Base-by-base conservation (phyloP, 352 stramenopile species). In the Thalassiosira hispida region DNA sequence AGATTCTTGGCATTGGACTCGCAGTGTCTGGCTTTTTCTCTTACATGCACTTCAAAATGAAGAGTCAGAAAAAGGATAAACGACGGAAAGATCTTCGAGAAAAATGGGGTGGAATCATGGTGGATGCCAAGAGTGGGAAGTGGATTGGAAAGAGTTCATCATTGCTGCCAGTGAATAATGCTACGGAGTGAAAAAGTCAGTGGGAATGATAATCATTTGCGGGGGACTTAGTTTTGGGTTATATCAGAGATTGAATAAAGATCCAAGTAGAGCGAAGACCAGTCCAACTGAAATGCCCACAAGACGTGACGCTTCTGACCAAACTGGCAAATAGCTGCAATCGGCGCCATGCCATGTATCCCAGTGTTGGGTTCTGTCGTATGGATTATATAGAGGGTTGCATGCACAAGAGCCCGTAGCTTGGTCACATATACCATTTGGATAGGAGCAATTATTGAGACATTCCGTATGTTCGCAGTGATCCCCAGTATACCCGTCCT, bases 401-500 rank as follows among this genome's bases (percentile, higher is more conserved):
- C 96, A 99, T 62, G 85, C 94, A 90, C 97, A 99, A 38, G 79
- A 87, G 2, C 97, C 93, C 6, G 81, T 94, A 0, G 79, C 90
- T 66, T 94, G 95, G 72, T 98, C 73, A 65, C 96, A 98, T 33
- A 93, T 79, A 44, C 97, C 96, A 75, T 98, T 98, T 20, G 97
- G 97, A 68, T 97, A 98, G 62, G 94, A 97, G 81, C 97, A 98
- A 81, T 98, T 98, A 85, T 98, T 98, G 18, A 98, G 83, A 70
- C 96, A 99, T 78, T 98, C 91, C 57, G 94, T 83, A 44, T 96
- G 94, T 89, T 97, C 90, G 79, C 96, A 99, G 79, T 96, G 95
- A 67, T 97, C 94, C 62, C 97, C 96, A 0, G 62, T 81, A 89
- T 96, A 99, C 18, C 96, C 96, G 51, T 96, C 87, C 56, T 98